phyloP scores from a whole-genome alignment of 129 eudicot genomes.

The Flaveria robusta region DNA sequence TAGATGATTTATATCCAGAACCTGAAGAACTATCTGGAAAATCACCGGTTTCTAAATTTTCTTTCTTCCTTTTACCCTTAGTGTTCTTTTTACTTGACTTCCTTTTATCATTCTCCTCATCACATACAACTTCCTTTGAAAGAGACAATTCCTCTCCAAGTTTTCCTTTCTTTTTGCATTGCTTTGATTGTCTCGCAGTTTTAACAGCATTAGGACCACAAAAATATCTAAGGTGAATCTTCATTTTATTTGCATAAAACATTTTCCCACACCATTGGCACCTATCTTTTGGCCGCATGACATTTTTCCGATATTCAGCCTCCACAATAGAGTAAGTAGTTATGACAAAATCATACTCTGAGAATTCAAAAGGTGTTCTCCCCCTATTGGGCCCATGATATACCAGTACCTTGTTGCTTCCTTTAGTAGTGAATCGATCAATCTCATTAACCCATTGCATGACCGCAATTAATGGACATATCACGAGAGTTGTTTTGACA shows the following conservation, averaged over 20 bases:
- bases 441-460: constrained; percentile 88
- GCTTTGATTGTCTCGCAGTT: constrained; percentile 80
- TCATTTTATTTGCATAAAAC: constrained; percentile 48
- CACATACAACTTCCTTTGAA: constrained; percentile 25
- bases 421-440: constrained; percentile 64
- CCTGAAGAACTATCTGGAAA: constrained; percentile 31
- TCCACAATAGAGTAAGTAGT: constrained; percentile 85
- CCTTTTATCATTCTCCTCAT: constrained; percentile 34
- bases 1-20: constrained; percentile 29
- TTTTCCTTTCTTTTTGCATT: constrained; percentile 54
- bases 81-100: constrained; percentile 29
- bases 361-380: constrained; percentile 49
- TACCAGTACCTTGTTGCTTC: constrained; percentile 73
- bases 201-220: constrained; percentile 80
- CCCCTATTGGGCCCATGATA: constrained; percentile 84
- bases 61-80: constrained; percentile 32
- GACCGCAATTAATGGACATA: constrained; percentile 81
- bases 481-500: constrained; percentile 80
- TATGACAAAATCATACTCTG: constrained; percentile 78
- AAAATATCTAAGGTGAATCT: constrained; percentile 61
- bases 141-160: constrained; percentile 23
- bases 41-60: constrained; percentile 27
- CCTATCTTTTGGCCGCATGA: constrained; percentile 78
- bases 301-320: constrained; percentile 68
- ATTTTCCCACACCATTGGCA: constrained; percentile 82